Evolutionary conservation across 345 rosid genomes (phyloP), one percentile per base, ranked within the genome.

Genomic region (Bruguiera gymnorhiza): DNA sequence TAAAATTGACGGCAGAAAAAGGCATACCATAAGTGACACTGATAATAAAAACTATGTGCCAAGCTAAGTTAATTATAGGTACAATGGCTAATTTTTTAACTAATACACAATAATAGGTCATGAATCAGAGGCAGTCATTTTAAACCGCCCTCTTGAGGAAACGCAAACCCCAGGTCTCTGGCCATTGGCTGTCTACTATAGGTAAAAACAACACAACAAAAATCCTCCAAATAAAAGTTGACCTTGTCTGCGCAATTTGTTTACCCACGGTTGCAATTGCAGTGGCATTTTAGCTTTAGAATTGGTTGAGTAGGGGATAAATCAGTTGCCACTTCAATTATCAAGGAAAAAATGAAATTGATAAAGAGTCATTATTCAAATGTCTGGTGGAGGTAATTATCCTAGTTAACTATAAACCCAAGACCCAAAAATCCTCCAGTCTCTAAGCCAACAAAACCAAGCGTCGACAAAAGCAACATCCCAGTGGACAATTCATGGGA

Each of bases 1-100:
- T 0, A 32, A 32, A 32, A 32, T n/a, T 55, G 80, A 75, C 74
- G 63, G 85, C 71, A 56, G 7, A 66, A 75, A 37, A 75, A 70
- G 63, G 72, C 58, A 62, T 74, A 30, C 31, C 32, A 53, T 59
- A 67, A 68, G 32, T 37, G 55, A 56, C 20, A 53, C 56, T 68
- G 62, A 66, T 66, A 34, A 75, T 62, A 60, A 66, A 65, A 74
- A 73, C 72, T 8, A 11, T 3, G 43, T 10, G 2, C 15, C 9
- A 37, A 37, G 23, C 18, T 57, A 75, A 61, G 53, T 63, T 77
- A 69, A 78, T 71, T 34, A 78, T 66, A 59, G 62, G 23, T 63
- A 55, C 27, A 67, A 20, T 69, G 63, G 65, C 67, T 64, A 21
- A 39, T 39, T 6, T 43, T 60, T 24, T 53, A 39, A 36, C 51